Conservation (phyloP, 306 rosid genomes). For the Luffa aegyptiaca region DNA sequence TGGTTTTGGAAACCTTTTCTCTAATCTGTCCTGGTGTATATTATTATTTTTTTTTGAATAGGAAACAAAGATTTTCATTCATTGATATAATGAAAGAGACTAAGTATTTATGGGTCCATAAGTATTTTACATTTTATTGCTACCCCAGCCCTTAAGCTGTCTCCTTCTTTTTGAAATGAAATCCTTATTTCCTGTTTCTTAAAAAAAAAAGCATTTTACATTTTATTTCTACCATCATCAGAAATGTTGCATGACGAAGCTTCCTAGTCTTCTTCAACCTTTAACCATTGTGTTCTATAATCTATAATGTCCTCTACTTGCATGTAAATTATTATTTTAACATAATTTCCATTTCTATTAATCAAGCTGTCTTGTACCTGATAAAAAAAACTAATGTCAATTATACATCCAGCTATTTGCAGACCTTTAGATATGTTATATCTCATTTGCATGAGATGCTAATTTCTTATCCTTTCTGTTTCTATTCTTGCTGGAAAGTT, state of each 20-base stretch:
- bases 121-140: neutral
- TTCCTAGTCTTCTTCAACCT: neutral
- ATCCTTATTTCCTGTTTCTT: too few relatives aligned
- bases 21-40: neutral
- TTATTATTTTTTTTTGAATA: too few relatives aligned
- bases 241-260: neutral
- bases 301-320: neutral
- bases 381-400: neutral
- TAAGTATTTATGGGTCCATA: neutral
- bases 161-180: too few relatives aligned
- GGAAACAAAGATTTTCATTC: too few relatives aligned
- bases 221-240: neutral
- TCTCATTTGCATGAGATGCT: conserved; percentile 7
- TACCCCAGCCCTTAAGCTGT: neutral
- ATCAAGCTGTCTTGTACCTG: neutral
- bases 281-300: neutral
- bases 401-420: neutral
- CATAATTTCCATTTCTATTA: neutral
- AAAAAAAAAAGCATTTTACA: neutral
- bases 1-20: neutral
- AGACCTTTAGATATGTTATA: neutral
- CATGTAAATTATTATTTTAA: neutral
- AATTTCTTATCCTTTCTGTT: neutral
- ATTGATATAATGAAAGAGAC: too few relatives aligned
- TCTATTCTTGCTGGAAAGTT: conserved; percentile 36